A percentile compares a stretch with the other conserved stretches of the same genome.
Evolutionary conservation across 225 moss, liverwort and hornwort species (phyloP).

Genomic region (Sphagnum contortum): DNA sequence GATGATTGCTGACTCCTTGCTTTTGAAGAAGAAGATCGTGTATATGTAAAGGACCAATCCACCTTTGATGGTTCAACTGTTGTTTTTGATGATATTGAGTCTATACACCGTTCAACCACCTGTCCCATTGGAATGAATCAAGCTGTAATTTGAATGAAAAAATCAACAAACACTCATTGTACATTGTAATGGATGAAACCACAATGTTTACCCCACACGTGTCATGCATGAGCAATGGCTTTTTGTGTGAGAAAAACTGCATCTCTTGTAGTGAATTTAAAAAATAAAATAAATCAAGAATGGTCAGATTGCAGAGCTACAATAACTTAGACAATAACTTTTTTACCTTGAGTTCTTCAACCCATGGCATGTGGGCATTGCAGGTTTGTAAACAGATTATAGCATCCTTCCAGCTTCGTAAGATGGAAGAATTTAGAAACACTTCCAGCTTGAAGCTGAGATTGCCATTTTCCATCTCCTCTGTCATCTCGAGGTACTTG

Average conservation of each 20-base stretch:
- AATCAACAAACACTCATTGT: too few relatives aligned
- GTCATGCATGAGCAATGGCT: too few relatives aligned
- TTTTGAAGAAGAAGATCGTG: conserved; percentile 33
- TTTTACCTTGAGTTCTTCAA: conserved; percentile 65
- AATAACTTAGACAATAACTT: too few relatives aligned
- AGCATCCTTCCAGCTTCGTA: conserved; percentile 77
- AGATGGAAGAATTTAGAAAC: conserved; percentile 64
- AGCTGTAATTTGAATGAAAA: background rate
- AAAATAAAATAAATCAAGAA: too few relatives aligned
- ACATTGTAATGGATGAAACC: too few relatives aligned
- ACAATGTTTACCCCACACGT: too few relatives aligned
- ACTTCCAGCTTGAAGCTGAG: conserved; percentile 78
- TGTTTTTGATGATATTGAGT: conserved; percentile 65
- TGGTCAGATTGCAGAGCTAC: too few relatives aligned
- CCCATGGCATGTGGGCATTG: conserved; percentile 56
- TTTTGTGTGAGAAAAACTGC: too few relatives aligned
- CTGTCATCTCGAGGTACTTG: conserved; percentile 77
- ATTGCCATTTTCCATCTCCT: conserved; percentile 75
- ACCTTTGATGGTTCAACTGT: conserved; percentile 46
- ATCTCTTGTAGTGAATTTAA: too few relatives aligned
- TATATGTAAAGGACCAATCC: conserved; percentile 76
- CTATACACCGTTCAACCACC: conserved; percentile 54
- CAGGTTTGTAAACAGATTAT: conserved; percentile 75
- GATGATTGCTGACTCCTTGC: conserved; percentile 30
- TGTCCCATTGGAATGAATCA: conserved; percentile 2